Conservation (phyloP, 352 stramenopile species). For the Globisporangium recalcitrans region DNA sequence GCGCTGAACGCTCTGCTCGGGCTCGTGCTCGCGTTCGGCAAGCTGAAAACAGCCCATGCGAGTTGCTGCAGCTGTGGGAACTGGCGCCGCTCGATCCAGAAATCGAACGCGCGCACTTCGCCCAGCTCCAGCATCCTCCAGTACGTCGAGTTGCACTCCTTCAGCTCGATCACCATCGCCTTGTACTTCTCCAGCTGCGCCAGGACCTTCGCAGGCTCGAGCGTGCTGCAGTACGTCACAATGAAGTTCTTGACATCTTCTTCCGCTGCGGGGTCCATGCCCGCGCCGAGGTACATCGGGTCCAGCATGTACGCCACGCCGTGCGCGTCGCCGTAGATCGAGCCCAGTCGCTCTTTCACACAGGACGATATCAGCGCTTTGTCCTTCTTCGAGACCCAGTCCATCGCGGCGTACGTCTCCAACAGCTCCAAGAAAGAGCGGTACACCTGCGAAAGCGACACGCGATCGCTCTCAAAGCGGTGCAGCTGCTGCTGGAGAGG, state of each 20-base stretch:
- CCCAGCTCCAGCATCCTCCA: conserved; percentile 48
- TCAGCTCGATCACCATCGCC: conserved; percentile 40
- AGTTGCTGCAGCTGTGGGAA: conserved; percentile 59
- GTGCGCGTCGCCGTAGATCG: conserved; percentile 56
- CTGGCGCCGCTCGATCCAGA: conserved; percentile 54
- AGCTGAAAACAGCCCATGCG: conserved; percentile 45
- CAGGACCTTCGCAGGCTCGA: conserved; percentile 34
- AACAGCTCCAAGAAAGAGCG: conserved; percentile 44
- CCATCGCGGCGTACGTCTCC: conserved; percentile 44
- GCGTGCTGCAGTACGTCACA: conserved; percentile 32
- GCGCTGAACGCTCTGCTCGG: conserved; percentile 31
- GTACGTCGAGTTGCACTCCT: conserved; percentile 47
- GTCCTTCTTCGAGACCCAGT: conserved; percentile 67
- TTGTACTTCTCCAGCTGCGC: conserved; percentile 48
- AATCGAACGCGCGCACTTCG: conserved; percentile 43
- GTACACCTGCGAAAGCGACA: conserved; percentile 51
- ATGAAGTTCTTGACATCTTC: conserved; percentile 48
- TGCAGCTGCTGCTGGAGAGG: conserved; percentile 53
- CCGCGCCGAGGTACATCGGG: conserved; percentile 40
- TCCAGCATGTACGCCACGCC: conserved; percentile 60
- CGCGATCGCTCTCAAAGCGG: conserved; percentile 35
- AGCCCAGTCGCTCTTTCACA: conserved; percentile 55
- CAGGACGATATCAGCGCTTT: conserved; percentile 64
- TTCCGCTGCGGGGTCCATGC: conserved; percentile 43
- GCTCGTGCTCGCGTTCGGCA: conserved; percentile 42